Base-by-base conservation (phyloP, 2,329 filamentous ascomycete genomes). In the Coniochaeta sp. region DNA sequence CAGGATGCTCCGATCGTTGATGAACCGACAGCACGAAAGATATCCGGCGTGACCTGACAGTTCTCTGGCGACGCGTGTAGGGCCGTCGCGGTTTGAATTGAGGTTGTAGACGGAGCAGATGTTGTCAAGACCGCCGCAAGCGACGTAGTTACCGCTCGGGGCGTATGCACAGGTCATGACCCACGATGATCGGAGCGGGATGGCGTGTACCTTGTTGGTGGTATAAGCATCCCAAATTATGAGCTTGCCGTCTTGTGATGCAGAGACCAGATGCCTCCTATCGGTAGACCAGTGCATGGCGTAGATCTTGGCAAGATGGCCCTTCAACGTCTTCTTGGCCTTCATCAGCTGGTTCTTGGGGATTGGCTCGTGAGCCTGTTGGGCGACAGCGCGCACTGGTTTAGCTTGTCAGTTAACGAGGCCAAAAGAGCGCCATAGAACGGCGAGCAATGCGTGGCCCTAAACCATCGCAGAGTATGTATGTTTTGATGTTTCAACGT, bases 211-310 rank as follows among this genome's bases (percentile, higher is more conserved):
- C 77, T 99, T 99, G 83, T 99, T 98, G 64, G 95, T 98, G 66
- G 93, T 98, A 80, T 99, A 99, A 62, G 95, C 95, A 75, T 99
- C 95, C 95, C 95, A 99, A 73, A 99, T 98, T 77, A 99, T 99
- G 68, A 99, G 87, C 82, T 99, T 99, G 75, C 95, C 95, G 72
- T 99, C 95, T 78, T 99, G 95, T 68, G 95, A 99, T 65, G 95
- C 95, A 14, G 95, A 98, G 58, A 99, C 95, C 63, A 98, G 86
- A 77, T 98, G 95, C 76, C 95, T 88, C 72, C 95, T 88, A 78
- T 99, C 95, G 65, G 95, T 99, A 36, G 95, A 98, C 95, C 95
- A 99, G 81, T 99, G 95, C 95, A 99, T 99, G 70, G 95, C 95
- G 77, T 99, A 99, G 71, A 99, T 99, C 81, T 99, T 99, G 70